Percentiles rank a stretch among this genome's conserved stretches.
Conservation (phyloP, 257 asterid species). For the Nicotiana benthamiana region DNA sequence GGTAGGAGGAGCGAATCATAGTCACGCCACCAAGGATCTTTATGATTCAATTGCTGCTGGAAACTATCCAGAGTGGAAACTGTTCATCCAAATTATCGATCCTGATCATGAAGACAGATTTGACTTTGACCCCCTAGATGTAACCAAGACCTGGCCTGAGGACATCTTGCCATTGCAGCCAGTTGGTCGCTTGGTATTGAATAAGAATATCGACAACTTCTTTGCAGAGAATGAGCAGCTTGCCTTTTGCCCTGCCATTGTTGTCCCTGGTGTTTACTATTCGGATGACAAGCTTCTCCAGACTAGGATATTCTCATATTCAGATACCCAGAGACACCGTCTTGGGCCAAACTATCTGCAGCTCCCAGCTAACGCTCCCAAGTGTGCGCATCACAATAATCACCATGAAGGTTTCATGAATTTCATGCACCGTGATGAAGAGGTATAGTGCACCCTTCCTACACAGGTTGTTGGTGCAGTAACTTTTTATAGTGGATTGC, state of each 20-base stretch:
- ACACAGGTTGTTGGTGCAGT: not conserved
- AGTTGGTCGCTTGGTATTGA: conserved; percentile 89
- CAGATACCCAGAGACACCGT: conserved; percentile 46
- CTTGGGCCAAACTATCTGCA: conserved; percentile 51
- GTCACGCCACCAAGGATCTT: conserved; percentile 96
- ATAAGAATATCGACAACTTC: conserved; percentile 83
- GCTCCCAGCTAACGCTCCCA: conserved; percentile 49
- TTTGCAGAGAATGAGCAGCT: conserved; percentile 50
- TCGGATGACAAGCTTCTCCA: conserved; percentile 46
- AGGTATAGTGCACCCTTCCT: conserved; percentile 21
- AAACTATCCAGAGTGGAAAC: conserved; percentile 96
- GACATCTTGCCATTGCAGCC: conserved; percentile 91
- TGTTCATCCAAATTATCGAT: conserved; percentile 78
- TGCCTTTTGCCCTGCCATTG: conserved; percentile 43
- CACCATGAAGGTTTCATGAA: conserved; percentile 47
- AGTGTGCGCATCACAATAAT: conserved; percentile 44
- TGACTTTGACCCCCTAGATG: conserved; percentile 96
- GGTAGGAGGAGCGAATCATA: conserved; percentile 89
- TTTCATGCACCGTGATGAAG: conserved; percentile 48
- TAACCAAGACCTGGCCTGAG: conserved; percentile 95
- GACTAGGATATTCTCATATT: conserved; percentile 36
- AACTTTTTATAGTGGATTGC: not conserved
- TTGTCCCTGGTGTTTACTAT: conserved; percentile 43
- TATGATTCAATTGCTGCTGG: conserved; percentile 85
- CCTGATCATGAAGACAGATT: conserved; percentile 79